These are phyloP conservation scores for Apiosordaria backusii DNA, from an alignment of 495 filamentous ascomycete species.

Conservation along the genomic window DNA sequence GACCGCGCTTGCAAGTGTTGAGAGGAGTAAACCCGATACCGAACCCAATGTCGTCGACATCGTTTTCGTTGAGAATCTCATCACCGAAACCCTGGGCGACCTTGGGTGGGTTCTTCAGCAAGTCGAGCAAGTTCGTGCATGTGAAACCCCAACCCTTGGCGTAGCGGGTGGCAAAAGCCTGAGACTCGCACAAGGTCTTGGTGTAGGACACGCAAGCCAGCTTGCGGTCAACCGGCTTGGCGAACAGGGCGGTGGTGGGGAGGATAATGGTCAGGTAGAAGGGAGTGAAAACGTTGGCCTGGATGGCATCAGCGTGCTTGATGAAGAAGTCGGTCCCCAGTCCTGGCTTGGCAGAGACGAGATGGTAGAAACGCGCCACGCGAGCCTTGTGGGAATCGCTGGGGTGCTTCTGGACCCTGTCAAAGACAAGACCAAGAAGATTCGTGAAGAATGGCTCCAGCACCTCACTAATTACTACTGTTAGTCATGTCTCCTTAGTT, in stretches of 20 bases:
- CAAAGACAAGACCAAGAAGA: slow-evolving; percentile 79
- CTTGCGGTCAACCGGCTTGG: slow-evolving; percentile 84
- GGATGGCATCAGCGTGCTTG: slow-evolving; percentile 71
- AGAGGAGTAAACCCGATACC: slow-evolving; percentile 89
- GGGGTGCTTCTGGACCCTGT: slow-evolving; percentile 67
- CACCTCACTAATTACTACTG: slow-evolving; percentile 42
- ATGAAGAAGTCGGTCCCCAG: slow-evolving; percentile 89
- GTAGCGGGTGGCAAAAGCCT: slow-evolving; percentile 69
- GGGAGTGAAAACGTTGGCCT: slow-evolving; percentile 73
- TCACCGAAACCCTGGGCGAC: slow-evolving; percentile 60
- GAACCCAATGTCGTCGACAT: slow-evolving; percentile 91
- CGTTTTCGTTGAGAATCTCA: slow-evolving; percentile 73
- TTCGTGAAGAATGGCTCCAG: slow-evolving; percentile 73
- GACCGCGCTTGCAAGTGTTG: slow-evolving; percentile 71
- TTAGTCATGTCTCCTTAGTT: slow-evolving; percentile 24
- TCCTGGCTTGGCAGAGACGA: slow-evolving; percentile 70
- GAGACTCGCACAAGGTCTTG: slow-evolving; percentile 79
- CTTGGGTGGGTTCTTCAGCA: slow-evolving; percentile 81
- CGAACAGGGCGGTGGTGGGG: slow-evolving; percentile 81
- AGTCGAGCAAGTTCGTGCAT: slow-evolving; percentile 76
- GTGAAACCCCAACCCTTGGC: slow-evolving; percentile 89
- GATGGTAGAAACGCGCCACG: slow-evolving; percentile 89
- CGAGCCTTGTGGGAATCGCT: slow-evolving; percentile 77
- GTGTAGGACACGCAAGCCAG: slow-evolving; percentile 87
- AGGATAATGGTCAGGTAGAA: slow-evolving; percentile 84